Conservation (phyloP, 345 rosid genomes). For the Arabis hirsuta region DNA sequence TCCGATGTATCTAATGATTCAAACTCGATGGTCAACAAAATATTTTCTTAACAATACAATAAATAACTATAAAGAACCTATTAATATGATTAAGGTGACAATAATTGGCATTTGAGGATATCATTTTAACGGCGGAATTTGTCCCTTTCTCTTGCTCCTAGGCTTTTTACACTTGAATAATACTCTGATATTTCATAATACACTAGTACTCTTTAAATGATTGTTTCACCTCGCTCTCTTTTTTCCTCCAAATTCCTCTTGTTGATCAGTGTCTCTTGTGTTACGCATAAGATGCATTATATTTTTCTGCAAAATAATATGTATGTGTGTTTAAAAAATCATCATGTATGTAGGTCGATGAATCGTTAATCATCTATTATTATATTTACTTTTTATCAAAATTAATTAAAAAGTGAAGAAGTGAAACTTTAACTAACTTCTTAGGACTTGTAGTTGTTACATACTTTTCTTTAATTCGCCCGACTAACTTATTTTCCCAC, state of each 20-base stretch:
- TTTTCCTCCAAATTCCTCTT: background rate
- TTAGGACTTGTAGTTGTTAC: background rate
- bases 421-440: no score
- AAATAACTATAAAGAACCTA: conserved; percentile 7
- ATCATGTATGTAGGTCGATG: background rate
- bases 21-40: conserved; percentile 36
- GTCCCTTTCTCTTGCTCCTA: conserved; percentile 14
- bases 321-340: background rate
- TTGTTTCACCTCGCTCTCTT: background rate
- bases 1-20: conserved; percentile 40
- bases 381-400: no score
- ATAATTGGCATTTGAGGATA: conserved; percentile 19
- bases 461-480: background rate
- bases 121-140: conserved; percentile 40
- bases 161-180: background rate
- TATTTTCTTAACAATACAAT: conserved; percentile 13
- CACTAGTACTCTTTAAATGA: background rate
- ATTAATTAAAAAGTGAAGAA: no score
- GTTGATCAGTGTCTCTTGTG: background rate
- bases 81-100: conserved; percentile 20
- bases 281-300: conserved; percentile 20
- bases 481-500: background rate
- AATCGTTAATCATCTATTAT: no score
- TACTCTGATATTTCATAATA: background rate
- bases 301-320: background rate